Base-by-base conservation (phyloP, 768 basidiomycete genomes). In the Sporobolomyces phaffii region DNA sequence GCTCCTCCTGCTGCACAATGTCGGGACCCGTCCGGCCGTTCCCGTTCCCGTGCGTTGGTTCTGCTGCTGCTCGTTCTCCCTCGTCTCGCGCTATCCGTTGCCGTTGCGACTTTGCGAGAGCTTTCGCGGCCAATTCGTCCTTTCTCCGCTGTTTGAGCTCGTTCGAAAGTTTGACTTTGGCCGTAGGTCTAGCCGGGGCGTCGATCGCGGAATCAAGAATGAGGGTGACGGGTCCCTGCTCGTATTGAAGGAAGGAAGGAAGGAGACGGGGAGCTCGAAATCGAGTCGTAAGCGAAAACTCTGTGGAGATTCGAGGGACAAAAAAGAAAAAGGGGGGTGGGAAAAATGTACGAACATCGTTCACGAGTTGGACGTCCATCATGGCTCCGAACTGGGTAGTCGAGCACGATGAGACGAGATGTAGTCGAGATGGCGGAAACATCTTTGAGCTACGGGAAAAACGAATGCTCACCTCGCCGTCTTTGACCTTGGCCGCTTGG, bases 41-140 rank as follows among this genome's bases (percentile, higher is more conserved):
- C 2, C 41, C 22, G 9, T 47, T n/a, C 13, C 31, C 7, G n/a
- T n/a, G n/a, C n/a, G 10, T 2, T 58, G 29, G 15, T 24, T 2
- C 28, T 31, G 8, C 24, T 29, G 5, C 11, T 34, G n/a, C 41
- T n/a, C 29, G 28, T 31, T 47, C 56, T 17, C 28, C 44, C 57
- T 45, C 28, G 36, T 47, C 34, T 44, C 45, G 48, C 47, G 60
- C 72, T 82, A 33, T 84, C 87, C 40, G 84, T 89, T 63, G 84
- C 87, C 40, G 84, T 89, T 63, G 61, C 14, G 36, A 24, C 47
- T 64, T 67, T 8, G 45, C 70, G 41, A 47, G 45, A 8, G 65
- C 65, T 41, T 65, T 65, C 31, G 31, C 49, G 2, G 48, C 64
- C 13, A 58, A 49, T 47, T 65, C 57, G 10, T 31, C 49, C 24